Evolutionary conservation across 2,329 filamentous ascomycete species (phyloP), one percentile per base, ranked within the genome.

Genomic region (Saccharata proteae): DNA sequence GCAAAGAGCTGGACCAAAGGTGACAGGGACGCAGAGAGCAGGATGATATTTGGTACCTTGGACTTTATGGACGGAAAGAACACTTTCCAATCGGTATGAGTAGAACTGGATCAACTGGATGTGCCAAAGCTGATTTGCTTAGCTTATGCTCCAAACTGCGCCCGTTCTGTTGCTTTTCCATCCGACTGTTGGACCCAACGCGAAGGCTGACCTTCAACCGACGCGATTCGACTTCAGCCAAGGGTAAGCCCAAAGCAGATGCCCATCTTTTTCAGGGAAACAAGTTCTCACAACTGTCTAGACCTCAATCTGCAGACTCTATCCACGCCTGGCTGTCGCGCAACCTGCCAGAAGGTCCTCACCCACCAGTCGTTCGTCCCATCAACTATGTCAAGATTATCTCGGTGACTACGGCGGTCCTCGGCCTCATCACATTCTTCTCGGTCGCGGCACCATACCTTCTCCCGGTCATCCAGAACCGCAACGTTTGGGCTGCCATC

Each of bases 61-160:
- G 90, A 98, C 57, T 98, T 98, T 52, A 57, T 67, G 23, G 77
- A 93, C 46, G 90, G 90, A 27, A 80, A 80, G 51, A 70, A 74
- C 12, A 78, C 79, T 3, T 98, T 98, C 48, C 74, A 93, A 61
- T 81, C 80, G 60, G 86, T 94, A 66, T 13, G 29, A 10, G 6
- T 4, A 21, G 12, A 9, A 8, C 10, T 5, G 6, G n/a, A 9
- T 3, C 32, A n/a, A 28, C 9, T 30, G 16, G n/a, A 16, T 15
- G 23, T 16, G 12, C 22, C 5, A 37, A 23, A 35, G 34, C 43
- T 54, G 31, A 54, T 26, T 15, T 23, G 21, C 36, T 42, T 44
- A 96, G 88, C 71, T 96, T 44, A 77, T 81, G 58, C 75, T 98
- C 24, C 83, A 93, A 75, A 94, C 88, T 27, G 90, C 90, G 5